Conservation (phyloP, 192 early-diverging fungal genomes). For the Coemansia sp. region DNA sequence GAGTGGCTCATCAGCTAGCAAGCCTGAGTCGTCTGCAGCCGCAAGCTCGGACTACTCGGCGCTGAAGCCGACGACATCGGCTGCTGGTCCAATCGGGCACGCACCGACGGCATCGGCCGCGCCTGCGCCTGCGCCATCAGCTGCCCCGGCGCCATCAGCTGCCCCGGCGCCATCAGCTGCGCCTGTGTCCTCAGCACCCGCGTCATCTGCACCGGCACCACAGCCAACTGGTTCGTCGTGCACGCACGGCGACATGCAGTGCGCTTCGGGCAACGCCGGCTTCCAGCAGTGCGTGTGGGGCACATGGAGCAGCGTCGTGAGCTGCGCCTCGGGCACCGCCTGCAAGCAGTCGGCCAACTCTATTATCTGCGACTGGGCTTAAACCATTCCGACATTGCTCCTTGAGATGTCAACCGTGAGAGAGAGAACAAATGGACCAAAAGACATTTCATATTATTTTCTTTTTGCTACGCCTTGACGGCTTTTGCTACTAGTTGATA, state of each 20-base stretch:
- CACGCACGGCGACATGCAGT: not conserved
- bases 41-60: too few relatives aligned
- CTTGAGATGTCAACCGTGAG: too few relatives aligned
- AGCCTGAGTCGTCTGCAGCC: too few relatives aligned
- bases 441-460: not conserved
- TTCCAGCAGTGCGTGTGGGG: not conserved
- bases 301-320: not conserved
- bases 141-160: not conserved
- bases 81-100: not conserved
- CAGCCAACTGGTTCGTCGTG: not conserved
- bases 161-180: not conserved
- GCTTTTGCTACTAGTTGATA: not conserved
- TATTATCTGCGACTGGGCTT: not conserved
- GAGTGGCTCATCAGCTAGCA: not conserved
- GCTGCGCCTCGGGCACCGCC: not conserved
- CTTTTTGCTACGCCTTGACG: not conserved
- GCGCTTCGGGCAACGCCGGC: not conserved
- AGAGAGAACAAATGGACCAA: not conserved
- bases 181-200: not conserved
- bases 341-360: not conserved
- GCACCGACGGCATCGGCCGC: too few relatives aligned
- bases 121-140: too few relatives aligned
- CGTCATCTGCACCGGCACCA: not conserved
- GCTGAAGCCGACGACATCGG: not conserved
- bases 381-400: too few relatives aligned